phyloP scores from a whole-genome alignment of 192 early-diverging fungal genomes.

The Backusella sp. region DNA sequence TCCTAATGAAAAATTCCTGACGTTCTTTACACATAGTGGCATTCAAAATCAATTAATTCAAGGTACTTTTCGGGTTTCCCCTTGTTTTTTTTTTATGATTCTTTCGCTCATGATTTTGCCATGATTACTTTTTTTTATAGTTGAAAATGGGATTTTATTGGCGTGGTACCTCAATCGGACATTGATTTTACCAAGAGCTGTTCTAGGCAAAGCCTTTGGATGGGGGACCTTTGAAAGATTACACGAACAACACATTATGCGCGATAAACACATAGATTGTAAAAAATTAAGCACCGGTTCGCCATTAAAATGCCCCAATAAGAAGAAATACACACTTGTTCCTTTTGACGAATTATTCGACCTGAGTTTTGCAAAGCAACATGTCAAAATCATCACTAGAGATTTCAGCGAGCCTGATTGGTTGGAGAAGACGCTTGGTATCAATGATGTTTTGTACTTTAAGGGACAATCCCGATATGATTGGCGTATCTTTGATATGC shows the following conservation, averaged over 20 bases:
- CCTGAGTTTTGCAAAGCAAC: slow-evolving; percentile 30
- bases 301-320: slow-evolving; percentile 23
- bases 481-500: slow-evolving; percentile 37
- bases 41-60: slow-evolving; percentile 51
- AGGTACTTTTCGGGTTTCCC: slow-evolving; percentile 9
- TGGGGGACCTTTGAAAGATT: slow-evolving; percentile 30
- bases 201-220: slow-evolving; percentile 42
- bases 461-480: slow-evolving; percentile 35
- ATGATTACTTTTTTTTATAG: slow-evolving; percentile 5
- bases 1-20: slow-evolving; percentile 41
- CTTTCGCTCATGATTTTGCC: background rate
- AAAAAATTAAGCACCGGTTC: background rate
- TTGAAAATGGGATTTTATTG: slow-evolving; percentile 51
- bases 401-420: slow-evolving; percentile 25
- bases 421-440: slow-evolving; percentile 21
- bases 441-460: slow-evolving; percentile 34
- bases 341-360: slow-evolving; percentile 37
- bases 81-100: no score
- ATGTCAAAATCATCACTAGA: slow-evolving; percentile 30
- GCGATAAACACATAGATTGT: background rate
- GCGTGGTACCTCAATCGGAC: slow-evolving; percentile 52
- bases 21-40: slow-evolving; percentile 51
- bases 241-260: slow-evolving; percentile 29
- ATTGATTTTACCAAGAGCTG: slow-evolving; percentile 42
- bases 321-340: slow-evolving; percentile 20